Conservation (phyloP, 345 rosid species). For the Melaleuca quinquenervia region DNA sequence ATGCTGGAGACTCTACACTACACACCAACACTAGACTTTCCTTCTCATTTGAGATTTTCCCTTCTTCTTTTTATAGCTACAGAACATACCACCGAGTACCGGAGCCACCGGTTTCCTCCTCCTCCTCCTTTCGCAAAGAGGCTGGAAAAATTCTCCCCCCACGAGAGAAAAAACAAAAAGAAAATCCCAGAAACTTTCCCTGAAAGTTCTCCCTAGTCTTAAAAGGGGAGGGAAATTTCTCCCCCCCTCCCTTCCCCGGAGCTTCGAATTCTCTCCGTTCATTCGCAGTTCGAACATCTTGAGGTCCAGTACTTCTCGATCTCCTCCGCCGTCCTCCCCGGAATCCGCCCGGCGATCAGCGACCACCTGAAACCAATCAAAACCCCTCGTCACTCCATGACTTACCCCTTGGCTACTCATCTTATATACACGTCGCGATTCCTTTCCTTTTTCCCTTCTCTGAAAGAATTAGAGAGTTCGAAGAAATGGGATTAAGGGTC, state of each 20-base stretch:
- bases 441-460: neutral
- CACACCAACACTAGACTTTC: neutral
- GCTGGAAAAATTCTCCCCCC: neutral
- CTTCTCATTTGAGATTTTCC: neutral
- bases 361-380: conserved; percentile 23
- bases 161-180: neutral
- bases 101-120: neutral
- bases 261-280: neutral
- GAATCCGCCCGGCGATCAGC: conserved; percentile 48
- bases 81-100: neutral
- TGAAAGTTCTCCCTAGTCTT: neutral
- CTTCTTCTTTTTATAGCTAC: neutral
- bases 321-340: conserved; percentile 49
- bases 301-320: conserved; percentile 50
- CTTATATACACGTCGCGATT: neutral
- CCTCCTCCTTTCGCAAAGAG: neutral
- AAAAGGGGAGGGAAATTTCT: neutral
- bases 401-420: no score
- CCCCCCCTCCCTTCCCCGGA: no score
- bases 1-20: neutral
- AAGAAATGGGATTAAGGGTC: neutral
- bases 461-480: neutral
- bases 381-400: neutral
- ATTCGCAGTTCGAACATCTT: conserved; percentile 16
- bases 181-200: neutral